Conservation (phyloP, 1,139 yeast species). For the Blastobotrys capitulatus region DNA sequence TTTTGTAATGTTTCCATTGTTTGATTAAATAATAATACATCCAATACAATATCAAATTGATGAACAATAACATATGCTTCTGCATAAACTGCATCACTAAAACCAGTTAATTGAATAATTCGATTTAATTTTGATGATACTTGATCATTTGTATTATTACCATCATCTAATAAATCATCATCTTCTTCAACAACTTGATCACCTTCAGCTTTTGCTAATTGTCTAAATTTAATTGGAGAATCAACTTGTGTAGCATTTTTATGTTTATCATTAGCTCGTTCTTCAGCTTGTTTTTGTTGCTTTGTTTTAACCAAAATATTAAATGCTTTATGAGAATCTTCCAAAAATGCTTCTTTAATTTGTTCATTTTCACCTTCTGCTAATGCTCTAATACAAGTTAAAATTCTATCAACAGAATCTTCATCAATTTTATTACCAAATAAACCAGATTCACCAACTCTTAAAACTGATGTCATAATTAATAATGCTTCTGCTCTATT, state of each 20-base stretch:
- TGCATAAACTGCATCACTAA: slow-evolving; percentile 95
- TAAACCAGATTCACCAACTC: slow-evolving; percentile 81
- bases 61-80: slow-evolving; percentile 94
- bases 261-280: slow-evolving; percentile 55
- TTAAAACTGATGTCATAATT: slow-evolving; percentile 82
- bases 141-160: slow-evolving; percentile 47
- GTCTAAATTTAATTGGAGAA: slow-evolving; percentile 77
- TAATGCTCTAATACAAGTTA: slow-evolving; percentile 73
- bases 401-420: slow-evolving; percentile 88
- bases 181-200: slow-evolving; percentile 29
- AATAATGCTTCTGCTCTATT: slow-evolving; percentile 92
- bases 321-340: slow-evolving; percentile 84
- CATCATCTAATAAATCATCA: slow-evolving; percentile 39
- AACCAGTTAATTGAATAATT: slow-evolving; percentile 92
- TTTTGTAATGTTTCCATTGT: slow-evolving; percentile 88
- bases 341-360: slow-evolving; percentile 71
- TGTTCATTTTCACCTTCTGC: slow-evolving; percentile 47
- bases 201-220: slow-evolving; percentile 54
- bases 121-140: slow-evolving; percentile 75
- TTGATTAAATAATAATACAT: slow-evolving; percentile 91
- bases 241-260: slow-evolving; percentile 78
- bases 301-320: slow-evolving; percentile 50
- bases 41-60: slow-evolving; percentile 93
- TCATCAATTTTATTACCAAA: slow-evolving; percentile 82
- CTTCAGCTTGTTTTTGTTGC: slow-evolving; percentile 51